Evolutionary conservation across 1,139 yeast genomes (phyloP).

Genomic region (Saccharomyces uvarum): DNA sequence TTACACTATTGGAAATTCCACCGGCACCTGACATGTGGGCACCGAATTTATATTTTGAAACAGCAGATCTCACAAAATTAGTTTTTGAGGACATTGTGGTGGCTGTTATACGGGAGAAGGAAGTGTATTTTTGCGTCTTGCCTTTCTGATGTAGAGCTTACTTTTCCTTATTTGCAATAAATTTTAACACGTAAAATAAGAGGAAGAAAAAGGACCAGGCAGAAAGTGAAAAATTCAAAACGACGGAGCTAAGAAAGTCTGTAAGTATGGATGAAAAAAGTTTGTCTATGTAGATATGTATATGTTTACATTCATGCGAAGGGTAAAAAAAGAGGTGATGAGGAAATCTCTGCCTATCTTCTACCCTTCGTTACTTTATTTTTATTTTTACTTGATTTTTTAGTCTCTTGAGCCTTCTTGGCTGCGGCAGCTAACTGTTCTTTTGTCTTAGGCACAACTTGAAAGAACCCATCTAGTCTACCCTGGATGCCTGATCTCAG

Average conservation of each 20-base stretch:
- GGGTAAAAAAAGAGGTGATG: background rate
- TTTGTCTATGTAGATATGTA: background rate
- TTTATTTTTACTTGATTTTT: slow-evolving; percentile 31
- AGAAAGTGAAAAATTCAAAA: background rate
- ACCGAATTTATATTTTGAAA: slow-evolving; percentile 52
- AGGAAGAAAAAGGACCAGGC: background rate
- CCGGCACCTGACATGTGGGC: slow-evolving; percentile 76
- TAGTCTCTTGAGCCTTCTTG: slow-evolving; percentile 36
- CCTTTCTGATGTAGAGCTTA: background rate
- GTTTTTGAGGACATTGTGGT: slow-evolving; percentile 12
- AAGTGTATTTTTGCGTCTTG: background rate
- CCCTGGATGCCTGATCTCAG: slow-evolving; percentile 84
- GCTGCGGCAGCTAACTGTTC: slow-evolving; percentile 36
- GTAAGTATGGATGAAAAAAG: background rate
- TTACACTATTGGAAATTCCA: slow-evolving; percentile 65
- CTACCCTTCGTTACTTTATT: slow-evolving; percentile 22
- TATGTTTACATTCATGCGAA: background rate
- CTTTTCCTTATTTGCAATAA: background rate
- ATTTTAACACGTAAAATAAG: background rate
- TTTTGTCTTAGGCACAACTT: slow-evolving; percentile 51
- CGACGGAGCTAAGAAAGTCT: background rate
- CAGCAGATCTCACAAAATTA: slow-evolving; percentile 29
- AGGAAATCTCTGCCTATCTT: background rate
- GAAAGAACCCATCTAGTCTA: slow-evolving; percentile 84
- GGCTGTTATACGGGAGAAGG: background rate